Evolutionary conservation across 495 filamentous ascomycete genomes (phyloP).

Genomic region (Diplogelasinospora grovesii): DNA sequence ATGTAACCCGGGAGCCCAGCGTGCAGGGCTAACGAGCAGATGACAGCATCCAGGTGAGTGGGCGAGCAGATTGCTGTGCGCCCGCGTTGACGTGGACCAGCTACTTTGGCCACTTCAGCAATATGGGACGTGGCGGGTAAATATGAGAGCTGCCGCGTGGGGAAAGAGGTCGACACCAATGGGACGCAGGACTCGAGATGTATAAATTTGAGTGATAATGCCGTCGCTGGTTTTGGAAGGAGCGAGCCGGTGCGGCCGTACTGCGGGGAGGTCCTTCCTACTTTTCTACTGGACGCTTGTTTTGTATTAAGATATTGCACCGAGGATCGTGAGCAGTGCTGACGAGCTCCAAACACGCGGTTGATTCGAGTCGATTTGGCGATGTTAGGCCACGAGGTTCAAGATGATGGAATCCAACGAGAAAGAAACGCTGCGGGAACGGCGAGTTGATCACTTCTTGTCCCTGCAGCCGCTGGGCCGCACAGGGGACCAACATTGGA

Average conservation of each 20-base stretch:
- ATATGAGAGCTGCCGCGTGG: conserved; percentile 21
- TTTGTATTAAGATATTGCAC: not conserved
- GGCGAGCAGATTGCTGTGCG: not conserved
- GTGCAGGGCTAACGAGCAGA: conserved; percentile 5
- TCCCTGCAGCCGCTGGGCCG: not conserved
- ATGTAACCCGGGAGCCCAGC: conserved; percentile 1
- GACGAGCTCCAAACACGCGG: too few species aligned
- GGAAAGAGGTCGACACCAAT: conserved; percentile 22
- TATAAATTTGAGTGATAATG: conserved; percentile 26
- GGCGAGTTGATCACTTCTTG: too few species aligned
- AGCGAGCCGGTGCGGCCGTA: not conserved
- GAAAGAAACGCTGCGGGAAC: too few species aligned
- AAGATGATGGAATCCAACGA: too few species aligned
- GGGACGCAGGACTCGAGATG: conserved; percentile 9
- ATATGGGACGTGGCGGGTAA: conserved; percentile 33
- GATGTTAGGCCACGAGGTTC: too few species aligned
- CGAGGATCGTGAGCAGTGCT: too few species aligned
- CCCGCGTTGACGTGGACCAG: conserved; percentile 1
- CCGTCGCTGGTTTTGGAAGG: conserved; percentile 17
- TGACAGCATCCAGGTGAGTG: conserved; percentile 7
- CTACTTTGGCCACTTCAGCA: conserved; percentile 11
- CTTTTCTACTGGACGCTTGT: too few species aligned
- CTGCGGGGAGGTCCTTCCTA: not conserved
- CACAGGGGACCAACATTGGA: not conserved
- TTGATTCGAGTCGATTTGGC: too few species aligned